Evolutionary conservation across 345 rosid species (phyloP), one percentile per base, ranked within the genome.

Genomic region (Lenwebbia sp.): DNA sequence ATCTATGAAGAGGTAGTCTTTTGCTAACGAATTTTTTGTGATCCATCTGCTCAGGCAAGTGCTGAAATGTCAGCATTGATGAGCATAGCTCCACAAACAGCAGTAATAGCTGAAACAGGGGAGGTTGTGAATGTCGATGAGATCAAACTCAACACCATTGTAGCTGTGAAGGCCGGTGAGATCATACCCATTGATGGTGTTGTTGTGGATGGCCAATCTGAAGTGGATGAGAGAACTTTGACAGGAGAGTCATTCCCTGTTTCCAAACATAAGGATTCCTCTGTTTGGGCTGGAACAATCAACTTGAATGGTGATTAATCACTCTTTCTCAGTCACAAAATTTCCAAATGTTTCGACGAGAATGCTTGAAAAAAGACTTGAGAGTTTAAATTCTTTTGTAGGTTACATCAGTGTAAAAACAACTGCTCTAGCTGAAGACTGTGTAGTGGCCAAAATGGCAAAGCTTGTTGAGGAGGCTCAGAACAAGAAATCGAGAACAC

Each of bases 391-490:
- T 70, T 37, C 26, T 37, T 37, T 75, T 55, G 44, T 85, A 95
- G 98, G 99, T 84, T 96, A 96, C 83, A 88, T 97, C 37, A 91
- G 91, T 78, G 91, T 97, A 22, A 94, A 91, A 87, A 96, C 99
- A 53, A 92, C 98, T 58, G 94, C 94, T 75, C 78, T 97, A 50
- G 97, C 99, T 50, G 94, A 94, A 90, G 99, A 96, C 78, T 96
- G 97, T 82, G 92, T 93, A 47, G 98, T 97, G 82, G 96, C 99
- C 3, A 94, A 94, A 90, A 93, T 97, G 99, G 91, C 94, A 52
- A 94, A 93, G 88, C 97, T 97, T 3, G 99, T 97, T 25, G 99
- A 97, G 92, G 98, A 96, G 89, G 98, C 99, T 86, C 99, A 97
- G 74, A 97, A 91, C 89, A 90, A 93, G 91, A 94, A 94, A 92